Base-by-base conservation (phyloP, 306 rosid species). In the Cicer pinnatifidum region DNA sequence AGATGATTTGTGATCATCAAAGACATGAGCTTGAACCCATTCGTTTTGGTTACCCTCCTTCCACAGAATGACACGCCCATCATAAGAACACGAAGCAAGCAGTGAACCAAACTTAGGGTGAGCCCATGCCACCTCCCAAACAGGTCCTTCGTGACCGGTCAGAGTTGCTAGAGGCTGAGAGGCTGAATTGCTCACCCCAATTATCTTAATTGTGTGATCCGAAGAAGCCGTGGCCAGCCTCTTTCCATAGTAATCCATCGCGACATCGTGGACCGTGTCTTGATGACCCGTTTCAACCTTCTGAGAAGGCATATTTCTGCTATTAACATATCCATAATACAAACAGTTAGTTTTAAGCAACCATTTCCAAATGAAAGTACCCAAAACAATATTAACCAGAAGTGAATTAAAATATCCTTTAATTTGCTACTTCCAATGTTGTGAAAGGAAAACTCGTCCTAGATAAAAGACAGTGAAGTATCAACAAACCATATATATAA, bases 281-380 rank as follows among this genome's bases (percentile, higher is more conserved):
- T 88, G 91, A 68, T 92, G 97, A 72, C 97, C 93, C 11, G 93
- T 86, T 85, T 92, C 93, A 66, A 89, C 86, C 87, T 86, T 89
- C 57, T 84, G 96, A 3, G 85, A 77, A 81, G 93, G 93, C 97
- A 89, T 89, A 35, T 76, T 84, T 80, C 84, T 43, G 80, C 61
- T 11, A 60, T n/a, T 54, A 79, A 69, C 43, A 82, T 15, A 44
- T 35, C 63, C 46, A 67, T 11, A 43, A 52, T 23, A 44, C 33
- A 16, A 57, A 38, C 23, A 77, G 7, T 81, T 47, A 77, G 50
- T 45, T 52, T 66, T 71, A 37, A 52, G 28, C 50, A 63, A 59
- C 48, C 52, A 44, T 40, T 45, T 69, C 54, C 39, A 19, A 48
- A 60, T 33, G 40, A 78, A 69, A 57, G 56, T 3, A 72, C 38